Base-by-base conservation (phyloP, 306 rosid species). In the Lathyrus oleraceus region DNA sequence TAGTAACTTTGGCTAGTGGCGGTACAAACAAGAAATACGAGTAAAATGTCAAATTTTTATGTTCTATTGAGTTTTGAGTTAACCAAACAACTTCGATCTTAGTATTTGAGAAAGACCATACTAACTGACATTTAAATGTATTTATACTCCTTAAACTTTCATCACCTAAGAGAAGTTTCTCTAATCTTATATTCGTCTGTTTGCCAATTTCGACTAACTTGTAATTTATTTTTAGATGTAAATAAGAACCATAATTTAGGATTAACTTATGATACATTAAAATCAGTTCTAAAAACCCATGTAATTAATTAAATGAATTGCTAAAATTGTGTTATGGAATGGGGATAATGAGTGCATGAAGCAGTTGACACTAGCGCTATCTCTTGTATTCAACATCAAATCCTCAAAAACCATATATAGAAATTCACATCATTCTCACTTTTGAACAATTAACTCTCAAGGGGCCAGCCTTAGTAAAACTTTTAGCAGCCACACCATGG, bases 381-480 rank as follows among this genome's bases (percentile, higher is more conserved):
- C 87, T 88, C 86, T 92, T 85, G 85, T 85, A 84, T 88, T 90
- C 91, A 86, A 85, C 87, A 85, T 82, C 65, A 83, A 83, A 81
- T 77, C 83, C 87, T 78, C 54, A 66, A 21, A 88, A 80, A 62
- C 66, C 84, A 76, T 79, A 61, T 42, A 70, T 66, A 75, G 45
- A 83, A 73, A 78, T 76, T 88, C 68, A 71, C 71, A 93, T 88
- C 86, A 90, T 88, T 90, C 70, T 81, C 65, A 82, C 96, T 85
- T 88, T 87, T 85, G 88, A 85, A 83, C 72, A 78, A 76, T 79
- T 82, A 66, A 79, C 57, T 73, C 21, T 51, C 44, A 53, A 76
- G 76, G 74, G 82, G 72, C 62, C 80, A 45, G 40, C 70, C 38
- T 56, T 56, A 25, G 38, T 42, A 28, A n/a, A 60, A 36, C 88